Base-by-base conservation (phyloP, 495 filamentous ascomycete species). In the Penicillium canariense region DNA sequence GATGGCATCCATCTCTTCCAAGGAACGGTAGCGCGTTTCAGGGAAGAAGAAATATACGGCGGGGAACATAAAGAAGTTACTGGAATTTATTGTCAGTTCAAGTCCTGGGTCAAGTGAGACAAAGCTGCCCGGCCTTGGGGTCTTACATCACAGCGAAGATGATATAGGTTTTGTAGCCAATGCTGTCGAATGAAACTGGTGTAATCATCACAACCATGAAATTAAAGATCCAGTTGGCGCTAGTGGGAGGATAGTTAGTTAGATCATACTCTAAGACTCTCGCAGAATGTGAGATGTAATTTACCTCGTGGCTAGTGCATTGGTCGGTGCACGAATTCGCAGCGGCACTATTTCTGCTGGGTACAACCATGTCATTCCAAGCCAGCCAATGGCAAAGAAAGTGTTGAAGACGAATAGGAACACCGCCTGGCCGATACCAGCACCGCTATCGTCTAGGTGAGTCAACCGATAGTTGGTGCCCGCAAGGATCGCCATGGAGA, bases 1-100 rank as follows among this genome's bases (percentile, higher is more conserved):
- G 58, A 90, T 87, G 55, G 68, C 67, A 63, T 90, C 87, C 80
- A 90, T 85, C 63, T 90, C 87, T 58, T 90, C 87, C 7, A 90
- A 74, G 5, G 81, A 83, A 17, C 85, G 82, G 58, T 82, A 83
- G 12, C 82, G 82, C 0, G 87, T 90, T 65, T 89, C 87, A 0
- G 86, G 86, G 65, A 83, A 87, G 79, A 88, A 85, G 73, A 86
- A 84, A 69, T 85, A 86, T 31, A 65, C 62, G 15, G 50, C 55
- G 5, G 62, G 62, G 55, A 65, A 58, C 27, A 65, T 65, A 28
- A 62, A 65, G 1, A 59, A 59, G 38, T 65, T 65, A n/a, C 62
- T 52, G 35, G 34, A 0, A 10, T 20, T 38, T 0, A 14, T n/a
- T n/a, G 47, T 55, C 23, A 59, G 56, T 54, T 18, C 38, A 46